Evolutionary conservation across 73 alveolate species (phyloP).

Genomic region (Effrenium voratum): DNA sequence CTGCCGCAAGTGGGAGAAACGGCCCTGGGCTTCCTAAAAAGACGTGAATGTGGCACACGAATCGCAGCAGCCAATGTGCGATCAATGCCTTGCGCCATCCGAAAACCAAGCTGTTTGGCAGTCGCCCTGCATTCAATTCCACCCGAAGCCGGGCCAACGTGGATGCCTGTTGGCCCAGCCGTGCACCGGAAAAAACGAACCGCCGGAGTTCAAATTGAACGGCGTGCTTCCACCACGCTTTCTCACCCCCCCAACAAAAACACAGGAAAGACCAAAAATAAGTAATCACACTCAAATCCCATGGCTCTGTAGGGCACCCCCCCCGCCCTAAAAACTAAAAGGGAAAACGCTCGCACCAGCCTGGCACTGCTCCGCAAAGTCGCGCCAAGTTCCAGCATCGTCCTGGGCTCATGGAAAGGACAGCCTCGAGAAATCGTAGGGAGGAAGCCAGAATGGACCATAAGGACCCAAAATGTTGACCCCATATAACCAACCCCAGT

Average conservation of each 20-base stretch:
- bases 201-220: too few species aligned
- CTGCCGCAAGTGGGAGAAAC: too few species aligned
- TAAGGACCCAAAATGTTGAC: background rate
- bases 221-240: too few species aligned
- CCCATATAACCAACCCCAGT: background rate
- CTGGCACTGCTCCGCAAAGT: slow-evolving; percentile 83
- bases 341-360: background rate
- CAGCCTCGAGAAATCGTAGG: background rate
- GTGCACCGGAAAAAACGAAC: too few species aligned
- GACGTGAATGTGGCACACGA: too few species aligned
- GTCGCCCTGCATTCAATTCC: too few species aligned
- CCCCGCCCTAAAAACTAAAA: background rate
- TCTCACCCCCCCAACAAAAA: background rate
- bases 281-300: background rate
- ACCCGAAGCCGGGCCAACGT: too few species aligned
- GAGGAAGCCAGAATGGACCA: background rate
- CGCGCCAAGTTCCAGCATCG: slow-evolving; percentile 81
- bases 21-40: too few species aligned
- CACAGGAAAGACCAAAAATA: background rate
- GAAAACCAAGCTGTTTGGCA: too few species aligned
- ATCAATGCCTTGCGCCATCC: too few species aligned
- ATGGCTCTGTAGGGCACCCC: background rate
- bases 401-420: background rate
- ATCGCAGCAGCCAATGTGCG: too few species aligned
- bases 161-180: too few species aligned